Conservation (phyloP, 2,329 filamentous ascomycete genomes). For the Fusarium continuum region DNA sequence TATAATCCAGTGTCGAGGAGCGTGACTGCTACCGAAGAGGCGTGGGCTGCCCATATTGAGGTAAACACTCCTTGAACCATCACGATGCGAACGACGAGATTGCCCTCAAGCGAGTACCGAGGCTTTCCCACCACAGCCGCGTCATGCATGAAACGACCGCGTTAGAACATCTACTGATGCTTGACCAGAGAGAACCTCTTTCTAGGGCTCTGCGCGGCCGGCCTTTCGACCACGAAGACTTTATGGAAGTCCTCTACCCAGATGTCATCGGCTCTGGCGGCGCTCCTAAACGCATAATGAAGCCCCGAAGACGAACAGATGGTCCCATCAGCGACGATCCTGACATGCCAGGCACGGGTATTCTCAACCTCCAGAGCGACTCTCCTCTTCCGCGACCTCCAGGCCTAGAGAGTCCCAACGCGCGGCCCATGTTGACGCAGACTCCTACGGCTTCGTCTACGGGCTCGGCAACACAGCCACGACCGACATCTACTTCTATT, state of each 20-base stretch:
- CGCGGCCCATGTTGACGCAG: slow-evolving; percentile 44
- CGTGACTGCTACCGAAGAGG: slow-evolving; percentile 65
- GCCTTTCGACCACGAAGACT: slow-evolving; percentile 68
- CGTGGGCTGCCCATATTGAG: slow-evolving; percentile 66
- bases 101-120: slow-evolving; percentile 1
- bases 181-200: slow-evolving; percentile 62
- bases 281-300: slow-evolving; percentile 67
- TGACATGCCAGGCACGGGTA: slow-evolving; percentile 58
- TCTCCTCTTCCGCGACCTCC: slow-evolving; percentile 39
- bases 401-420: slow-evolving; percentile 40
- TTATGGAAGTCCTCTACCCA: slow-evolving; percentile 68
- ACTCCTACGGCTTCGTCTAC: slow-evolving; percentile 42
- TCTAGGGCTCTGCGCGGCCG: slow-evolving; percentile 65
- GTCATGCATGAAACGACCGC: not conserved
- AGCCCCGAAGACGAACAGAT: slow-evolving; percentile 61
- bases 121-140: not conserved
- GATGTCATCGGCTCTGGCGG: slow-evolving; percentile 69
- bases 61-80: slow-evolving; percentile 50
- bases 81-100: not conserved
- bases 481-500: slow-evolving; percentile 48
- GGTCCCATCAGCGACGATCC: slow-evolving; percentile 56
- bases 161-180: slow-evolving; percentile 29
- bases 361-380: slow-evolving; percentile 57
- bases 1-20: slow-evolving; percentile 62
- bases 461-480: slow-evolving; percentile 37